Conservation (phyloP, 2,329 filamentous ascomycete genomes). For the Ophiostoma sp. region DNA sequence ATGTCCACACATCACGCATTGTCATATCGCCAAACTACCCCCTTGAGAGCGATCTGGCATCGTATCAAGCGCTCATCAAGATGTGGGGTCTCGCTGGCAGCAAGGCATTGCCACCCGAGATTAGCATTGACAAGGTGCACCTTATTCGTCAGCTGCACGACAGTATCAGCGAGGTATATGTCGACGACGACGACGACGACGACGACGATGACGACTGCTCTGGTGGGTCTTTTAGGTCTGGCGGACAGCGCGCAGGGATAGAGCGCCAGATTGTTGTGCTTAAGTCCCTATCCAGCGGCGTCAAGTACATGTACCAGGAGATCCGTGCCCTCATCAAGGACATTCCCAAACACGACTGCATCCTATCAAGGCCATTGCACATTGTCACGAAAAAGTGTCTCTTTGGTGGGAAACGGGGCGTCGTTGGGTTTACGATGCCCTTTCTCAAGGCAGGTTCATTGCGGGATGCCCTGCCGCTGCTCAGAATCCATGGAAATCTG, state of each 20-base stretch:
- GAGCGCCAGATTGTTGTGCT: slow-evolving; percentile 43
- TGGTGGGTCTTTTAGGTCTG: background rate
- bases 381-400: slow-evolving; percentile 52
- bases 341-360: slow-evolving; percentile 48
- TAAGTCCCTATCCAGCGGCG: slow-evolving; percentile 53
- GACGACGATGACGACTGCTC: slow-evolving; percentile 32
- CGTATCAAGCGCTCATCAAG: slow-evolving; percentile 38
- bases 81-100: slow-evolving; percentile 40
- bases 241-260: background rate
- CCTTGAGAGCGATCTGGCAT: slow-evolving; percentile 49
- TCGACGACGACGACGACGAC: slow-evolving; percentile 26
- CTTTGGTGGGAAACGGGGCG: slow-evolving; percentile 52
- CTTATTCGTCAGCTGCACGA: slow-evolving; percentile 53
- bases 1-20: slow-evolving; percentile 44
- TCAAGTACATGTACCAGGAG: slow-evolving; percentile 59
- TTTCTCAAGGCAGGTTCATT: slow-evolving; percentile 52
- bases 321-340: slow-evolving; percentile 48
- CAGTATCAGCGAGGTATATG: slow-evolving; percentile 51
- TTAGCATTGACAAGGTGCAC: slow-evolving; percentile 48
- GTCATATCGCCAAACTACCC: slow-evolving; percentile 47
- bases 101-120: slow-evolving; percentile 38
- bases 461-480: slow-evolving; percentile 50
- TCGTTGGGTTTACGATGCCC: slow-evolving; percentile 53
- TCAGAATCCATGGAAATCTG: slow-evolving; percentile 44
- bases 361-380: slow-evolving; percentile 49